Percentiles rank a stretch among this genome's conserved stretches.
phyloP scores from a whole-genome alignment of 805 yeast species.

The Starmera quercuum region DNA sequence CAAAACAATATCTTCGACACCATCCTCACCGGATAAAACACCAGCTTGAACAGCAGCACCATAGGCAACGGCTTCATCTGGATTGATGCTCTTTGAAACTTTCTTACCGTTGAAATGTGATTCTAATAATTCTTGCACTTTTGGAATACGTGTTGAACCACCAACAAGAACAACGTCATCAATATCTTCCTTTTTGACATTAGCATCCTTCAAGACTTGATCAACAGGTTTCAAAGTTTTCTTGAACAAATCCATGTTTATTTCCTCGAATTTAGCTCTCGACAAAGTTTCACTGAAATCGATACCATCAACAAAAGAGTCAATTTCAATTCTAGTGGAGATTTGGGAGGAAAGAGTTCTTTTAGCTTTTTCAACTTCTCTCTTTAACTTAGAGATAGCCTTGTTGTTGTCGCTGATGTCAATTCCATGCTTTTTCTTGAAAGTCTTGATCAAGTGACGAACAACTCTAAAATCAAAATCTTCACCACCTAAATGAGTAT shows the following conservation, averaged over 20 bases:
- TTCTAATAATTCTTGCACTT: slow-evolving; percentile 90
- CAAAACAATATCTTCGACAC: slow-evolving; percentile 82
- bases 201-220: slow-evolving; percentile 90
- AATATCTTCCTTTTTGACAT: slow-evolving; percentile 76
- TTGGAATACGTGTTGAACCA: slow-evolving; percentile 99
- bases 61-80: slow-evolving; percentile 98
- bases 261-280: slow-evolving; percentile 96
- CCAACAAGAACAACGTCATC: slow-evolving; percentile 97
- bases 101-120: slow-evolving; percentile 89
- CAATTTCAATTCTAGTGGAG: slow-evolving; percentile 94
- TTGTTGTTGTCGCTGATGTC: slow-evolving; percentile 77
- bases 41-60: slow-evolving; percentile 99
- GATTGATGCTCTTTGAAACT: slow-evolving; percentile 95
- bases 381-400: slow-evolving; percentile 88
- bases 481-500: slow-evolving; percentile 96
- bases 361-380: slow-evolving; percentile 98
- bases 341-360: slow-evolving; percentile 92
- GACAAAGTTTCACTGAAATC: slow-evolving; percentile 94
- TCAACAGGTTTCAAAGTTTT: slow-evolving; percentile 94
- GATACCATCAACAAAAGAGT: slow-evolving; percentile 88
- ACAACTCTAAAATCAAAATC: slow-evolving; percentile 89
- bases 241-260: slow-evolving; percentile 87
- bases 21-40: slow-evolving; percentile 91
- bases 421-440: slow-evolving; percentile 87
- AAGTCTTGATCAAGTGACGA: slow-evolving; percentile 75